Base-by-base conservation (phyloP, 2,329 filamentous ascomycete genomes). In the Cytospora chrysosperma region DNA sequence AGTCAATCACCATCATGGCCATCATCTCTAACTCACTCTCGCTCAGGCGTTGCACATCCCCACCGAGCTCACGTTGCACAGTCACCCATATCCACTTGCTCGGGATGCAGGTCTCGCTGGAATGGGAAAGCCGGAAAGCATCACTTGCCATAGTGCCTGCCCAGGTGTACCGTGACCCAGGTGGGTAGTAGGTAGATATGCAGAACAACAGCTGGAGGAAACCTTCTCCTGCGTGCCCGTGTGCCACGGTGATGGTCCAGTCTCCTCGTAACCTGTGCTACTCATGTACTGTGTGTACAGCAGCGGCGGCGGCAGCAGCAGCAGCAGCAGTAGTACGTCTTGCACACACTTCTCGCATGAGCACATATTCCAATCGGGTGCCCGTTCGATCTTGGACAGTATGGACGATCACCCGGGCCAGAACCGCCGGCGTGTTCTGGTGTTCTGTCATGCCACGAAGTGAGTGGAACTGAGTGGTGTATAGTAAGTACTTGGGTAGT, bases 41-140 rank as follows among this genome's bases (percentile, higher is more conserved):
- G 10, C 51, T 34, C 50, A 30, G 26, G 37, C 24, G 32, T 61
- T 30, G 54, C 59, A 56, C 30, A n/a, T 28, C 34, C 55, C 40
- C n/a, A 54, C 56, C 57, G 43, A 61, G 61, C 26, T 26, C 27
- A 34, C 62, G 54, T 55, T 32, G 55, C 50, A 28, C 59, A 12
- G 62, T 34, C 57, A 47, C 5, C 40, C 3, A 13, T 28, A 52
- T 55, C 57, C 54, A 64, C 21, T 34, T 21, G 40, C 34, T 62
- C 58, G 59, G 54, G 19, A 58, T 61, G 58, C 58, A 58, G 47
- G 54, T 55, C 30, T 58, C 28, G 47, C 59, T 43, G 49, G 15
- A 52, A 50, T 28, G 28, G 30, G 62, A 17, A 52, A 58, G 15
- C 60, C 60, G 60, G 37, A 32, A 27, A 30, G 37, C n/a, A 8